Evolutionary conservation across 768 basidiomycete genomes (phyloP), one percentile per base, ranked within the genome.

Genomic region (Fibroporia radiculosa): DNA sequence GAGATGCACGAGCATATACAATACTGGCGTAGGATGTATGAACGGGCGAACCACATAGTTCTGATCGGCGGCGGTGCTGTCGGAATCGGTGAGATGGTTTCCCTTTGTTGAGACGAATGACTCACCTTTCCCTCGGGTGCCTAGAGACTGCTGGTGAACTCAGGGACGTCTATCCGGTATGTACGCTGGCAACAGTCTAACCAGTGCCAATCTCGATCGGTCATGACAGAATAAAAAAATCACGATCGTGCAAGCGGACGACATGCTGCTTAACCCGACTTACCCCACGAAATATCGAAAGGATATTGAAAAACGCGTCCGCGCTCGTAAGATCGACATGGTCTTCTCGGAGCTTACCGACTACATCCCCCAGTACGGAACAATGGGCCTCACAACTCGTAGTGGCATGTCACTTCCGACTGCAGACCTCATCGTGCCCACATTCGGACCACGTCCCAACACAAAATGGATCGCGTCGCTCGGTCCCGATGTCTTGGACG

Each of bases 171-270:
- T 69, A 62, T 42, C 69, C 72, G 3, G 66, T 71, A 48, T 12
- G 66, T 59, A 24, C 2, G 26, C 29, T 6, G 7, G n/a, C 25
- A 8, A 7, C 35, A 8, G 3, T 12, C 10, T 32, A 6, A 31
- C 29, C n/a, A 8, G 8, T 36, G 35, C n/a, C 32, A n/a, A 32
- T 3, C 31, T 42, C 10, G 28, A 4, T 4, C n/a, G n/a, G n/a
- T n/a, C n/a, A n/a, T n/a, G n/a, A n/a, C 40, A 66, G 62, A 42
- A 46, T 18, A 67, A 62, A 56, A 79, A 73, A 48, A 69, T 84
- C n/a, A 81, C 80, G 13, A 69, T 86, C 36, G 73, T 86, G 6
- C 84, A 85, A 10, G 66, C 69, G n/a, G 63, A 71, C 20, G 44
- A 51, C 2, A 59, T 69, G 16, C 71, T 83, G 27, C 65, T 85